Conservation (phyloP, 768 basidiomycete species). For the Trichaptum fuscoviolaceum region DNA sequence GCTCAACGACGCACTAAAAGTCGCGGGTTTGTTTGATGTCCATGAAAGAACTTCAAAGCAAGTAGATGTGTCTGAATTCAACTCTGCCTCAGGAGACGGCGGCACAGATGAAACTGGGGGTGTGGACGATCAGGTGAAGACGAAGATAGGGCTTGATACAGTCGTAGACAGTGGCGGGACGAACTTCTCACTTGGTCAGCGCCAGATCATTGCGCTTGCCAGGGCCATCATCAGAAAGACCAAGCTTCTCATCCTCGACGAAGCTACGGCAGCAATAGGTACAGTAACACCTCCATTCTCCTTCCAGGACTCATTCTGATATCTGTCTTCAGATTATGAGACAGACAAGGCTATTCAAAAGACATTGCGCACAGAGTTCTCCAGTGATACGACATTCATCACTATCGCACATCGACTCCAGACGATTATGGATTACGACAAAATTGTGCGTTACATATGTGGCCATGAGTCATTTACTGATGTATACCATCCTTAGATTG, state of each 20-base stretch:
- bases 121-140: constrained; percentile 35
- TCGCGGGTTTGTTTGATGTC: constrained; percentile 31
- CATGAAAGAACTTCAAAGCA: constrained; percentile 28
- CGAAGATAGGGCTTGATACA: constrained; percentile 8
- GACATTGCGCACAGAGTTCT: constrained; percentile 25
- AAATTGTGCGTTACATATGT: constrained; percentile 8
- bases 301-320: constrained; percentile 7
- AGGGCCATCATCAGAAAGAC: constrained; percentile 19
- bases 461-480: too few species aligned
- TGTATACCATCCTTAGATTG: constrained; percentile 27
- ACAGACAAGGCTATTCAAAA: constrained; percentile 33
- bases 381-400: constrained; percentile 28
- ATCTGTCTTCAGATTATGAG: constrained; percentile 23
- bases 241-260: constrained; percentile 29
- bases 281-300: neutral
- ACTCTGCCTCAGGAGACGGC: constrained; percentile 73
- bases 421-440: constrained; percentile 17
- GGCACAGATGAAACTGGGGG: neutral
- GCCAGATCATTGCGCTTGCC: constrained; percentile 36
- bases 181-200: constrained; percentile 27
- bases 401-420: constrained; percentile 34
- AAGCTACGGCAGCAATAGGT: constrained; percentile 27
- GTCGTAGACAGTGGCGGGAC: neutral
- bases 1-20: constrained; percentile 33
- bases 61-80: constrained; percentile 40